phyloP scores from a whole-genome alignment of 352 stramenopile species.

The Phytopythium mirpurense region DNA sequence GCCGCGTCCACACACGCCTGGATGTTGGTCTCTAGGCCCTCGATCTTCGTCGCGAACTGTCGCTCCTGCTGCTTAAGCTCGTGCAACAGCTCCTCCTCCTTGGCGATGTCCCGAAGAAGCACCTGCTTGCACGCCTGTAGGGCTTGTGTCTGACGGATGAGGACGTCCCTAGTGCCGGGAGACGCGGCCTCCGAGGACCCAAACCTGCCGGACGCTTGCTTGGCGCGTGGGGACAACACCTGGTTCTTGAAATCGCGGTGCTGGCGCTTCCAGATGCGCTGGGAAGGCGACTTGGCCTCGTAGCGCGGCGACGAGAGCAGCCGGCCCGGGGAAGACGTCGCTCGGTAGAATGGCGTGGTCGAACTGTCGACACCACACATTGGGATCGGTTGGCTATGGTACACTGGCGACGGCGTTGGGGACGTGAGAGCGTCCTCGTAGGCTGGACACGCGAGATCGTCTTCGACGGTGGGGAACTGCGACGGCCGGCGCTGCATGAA shows the following conservation, averaged over 20 bases:
- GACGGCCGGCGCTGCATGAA: conserved; percentile 4
- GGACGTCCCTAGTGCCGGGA: conserved; percentile 25
- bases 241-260: conserved; percentile 19
- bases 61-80: conserved; percentile 42
- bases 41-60: conserved; percentile 44
- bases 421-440: conserved; percentile 33
- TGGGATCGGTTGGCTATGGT: no score
- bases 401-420: neutral
- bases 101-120: conserved; percentile 49
- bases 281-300: conserved; percentile 8
- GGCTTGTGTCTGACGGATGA: conserved; percentile 48
- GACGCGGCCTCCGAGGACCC: neutral
- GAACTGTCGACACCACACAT: neutral
- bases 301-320: conserved; percentile 13
- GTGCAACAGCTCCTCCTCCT: conserved; percentile 60
- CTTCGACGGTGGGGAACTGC: conserved; percentile 48
- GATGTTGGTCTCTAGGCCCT: conserved; percentile 45
- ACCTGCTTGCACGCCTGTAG: conserved; percentile 67
- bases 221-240: conserved; percentile 10
- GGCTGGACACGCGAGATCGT: conserved; percentile 47
- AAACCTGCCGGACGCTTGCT: conserved; percentile 1
- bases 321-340: conserved; percentile 8
- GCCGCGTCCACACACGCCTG: conserved; percentile 27
- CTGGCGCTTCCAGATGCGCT: conserved; percentile 17
- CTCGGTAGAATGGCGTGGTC: conserved; percentile 5